Base-by-base conservation (phyloP, 2,329 filamentous ascomycete genomes). In the Capronia coronata region DNA sequence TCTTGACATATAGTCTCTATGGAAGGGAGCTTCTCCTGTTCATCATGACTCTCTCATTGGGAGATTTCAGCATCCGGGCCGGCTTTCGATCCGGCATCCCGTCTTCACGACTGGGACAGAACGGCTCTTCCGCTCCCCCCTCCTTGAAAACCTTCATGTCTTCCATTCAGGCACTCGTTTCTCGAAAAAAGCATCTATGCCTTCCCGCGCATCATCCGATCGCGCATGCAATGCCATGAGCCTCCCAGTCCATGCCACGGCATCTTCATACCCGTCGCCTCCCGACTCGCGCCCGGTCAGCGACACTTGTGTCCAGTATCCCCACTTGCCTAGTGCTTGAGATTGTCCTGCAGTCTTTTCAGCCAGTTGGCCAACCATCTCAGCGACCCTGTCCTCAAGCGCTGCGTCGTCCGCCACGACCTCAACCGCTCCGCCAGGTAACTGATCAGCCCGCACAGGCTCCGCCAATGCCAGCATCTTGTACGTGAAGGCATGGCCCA, bases 321-420 rank as follows among this genome's bases (percentile, higher is more conserved):
- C 58, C 58, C 58, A 60, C 47, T 60, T 60, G 10, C 58, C 58
- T 11, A 60, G 43, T 13, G 58, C 58, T 29, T 57, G 56, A 14
- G 58, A 52, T 42, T 60, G 58, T 11, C 43, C 54, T 1, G 56
- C 54, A 7, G 48, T 55, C 10, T 46, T 48, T 27, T 55, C 49
- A 14, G 54, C 32, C n/a, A 60, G 46, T 40, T 52, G 51, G 19
- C 49, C 35, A 13, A 56, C 52, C 16, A 57, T 57, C 19, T 49
- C 37, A 4, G 48, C 52, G 2, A 60, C 44, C 22, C 58, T 43
- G 30, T 49, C 48, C 40, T 60, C 58, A 10, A 60, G 50, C 14
- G 47, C 47, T 34, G 35, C 48, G 43, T 52, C 42, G 46, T 60
- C 51, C 21, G 43, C 46, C 11, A 57, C 52, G 18, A 57, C 41